Evolutionary conservation across 139 green algal species (phyloP).

Genomic region (Chlamydomonas applanata): DNA sequence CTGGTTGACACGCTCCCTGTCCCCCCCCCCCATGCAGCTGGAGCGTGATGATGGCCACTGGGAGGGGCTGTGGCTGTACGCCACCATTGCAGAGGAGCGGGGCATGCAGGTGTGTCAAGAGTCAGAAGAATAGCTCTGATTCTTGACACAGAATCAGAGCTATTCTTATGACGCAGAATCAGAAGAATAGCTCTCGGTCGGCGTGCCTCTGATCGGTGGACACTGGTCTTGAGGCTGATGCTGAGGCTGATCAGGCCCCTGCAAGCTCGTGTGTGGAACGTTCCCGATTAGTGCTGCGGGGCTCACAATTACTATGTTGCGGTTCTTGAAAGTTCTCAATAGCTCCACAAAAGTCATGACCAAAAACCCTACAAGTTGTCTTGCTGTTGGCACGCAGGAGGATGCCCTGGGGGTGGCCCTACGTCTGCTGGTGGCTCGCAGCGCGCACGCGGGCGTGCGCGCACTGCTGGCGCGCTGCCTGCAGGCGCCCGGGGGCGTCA

Average conservation of each 20-base stretch:
- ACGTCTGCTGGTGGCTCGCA: slow-evolving; percentile 40
- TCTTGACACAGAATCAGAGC: too few species aligned
- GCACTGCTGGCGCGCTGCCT: slow-evolving; percentile 43
- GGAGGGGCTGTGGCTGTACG: slow-evolving; percentile 28
- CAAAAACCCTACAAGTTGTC: too few species aligned
- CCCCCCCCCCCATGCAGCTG: too few species aligned
- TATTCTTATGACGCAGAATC: too few species aligned
- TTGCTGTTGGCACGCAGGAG: slow-evolving; percentile 11
- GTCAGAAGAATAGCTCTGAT: background rate
- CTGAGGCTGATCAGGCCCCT: background rate
- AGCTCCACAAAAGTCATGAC: too few species aligned
- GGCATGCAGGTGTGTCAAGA: too few species aligned
- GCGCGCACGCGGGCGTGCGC: slow-evolving; percentile 31
- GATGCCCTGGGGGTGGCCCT: slow-evolving; percentile 51
- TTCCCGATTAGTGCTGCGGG: too few species aligned
- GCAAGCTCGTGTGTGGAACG: background rate
- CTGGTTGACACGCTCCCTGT: too few species aligned
- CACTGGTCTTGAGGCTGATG: background rate
- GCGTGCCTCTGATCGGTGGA: too few species aligned
- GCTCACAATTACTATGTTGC: too few species aligned
- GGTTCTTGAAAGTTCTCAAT: too few species aligned
- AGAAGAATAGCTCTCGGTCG: too few species aligned
- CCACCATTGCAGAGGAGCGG: background rate
- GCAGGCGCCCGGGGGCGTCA: background rate
- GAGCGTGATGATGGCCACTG: slow-evolving; percentile 3